phyloP scores from a whole-genome alignment of 768 basidiomycete genomes.

The Butyriboletus loyo region DNA sequence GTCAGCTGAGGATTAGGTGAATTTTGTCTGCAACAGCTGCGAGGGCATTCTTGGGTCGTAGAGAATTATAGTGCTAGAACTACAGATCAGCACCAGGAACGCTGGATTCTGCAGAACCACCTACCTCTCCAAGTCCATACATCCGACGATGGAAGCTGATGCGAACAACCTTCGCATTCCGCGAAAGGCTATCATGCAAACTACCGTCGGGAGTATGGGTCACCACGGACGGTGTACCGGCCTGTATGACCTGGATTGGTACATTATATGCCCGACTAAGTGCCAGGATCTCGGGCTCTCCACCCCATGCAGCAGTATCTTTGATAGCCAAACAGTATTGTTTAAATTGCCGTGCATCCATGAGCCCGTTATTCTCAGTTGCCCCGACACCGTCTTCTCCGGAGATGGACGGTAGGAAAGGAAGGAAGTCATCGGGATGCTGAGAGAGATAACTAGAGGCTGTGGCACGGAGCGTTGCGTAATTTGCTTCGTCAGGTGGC shows the following conservation, averaged over 20 bases:
- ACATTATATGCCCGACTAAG: conserved; percentile 76
- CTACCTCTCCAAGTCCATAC: conserved; percentile 94
- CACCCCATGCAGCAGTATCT: conserved; percentile 92
- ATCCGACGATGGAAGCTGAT: conserved; percentile 92
- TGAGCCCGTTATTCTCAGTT: conserved; percentile 58
- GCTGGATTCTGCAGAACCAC: conserved; percentile 24
- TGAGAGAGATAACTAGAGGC: conserved; percentile 80
- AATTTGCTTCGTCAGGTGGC: conserved; percentile 54
- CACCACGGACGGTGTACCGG: conserved; percentile 77
- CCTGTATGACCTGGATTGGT: conserved; percentile 90
- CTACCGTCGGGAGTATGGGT: conserved; percentile 61
- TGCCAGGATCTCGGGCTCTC: conserved; percentile 95
- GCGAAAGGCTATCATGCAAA: conserved; percentile 22
- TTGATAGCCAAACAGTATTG: conserved; percentile 77
- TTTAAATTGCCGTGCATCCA: conserved; percentile 62
- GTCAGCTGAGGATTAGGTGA: conserved; percentile 29
- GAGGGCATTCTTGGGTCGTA: conserved; percentile 52
- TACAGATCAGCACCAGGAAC: conserved; percentile 3
- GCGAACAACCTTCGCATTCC: conserved; percentile 46
- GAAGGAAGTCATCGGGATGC: conserved; percentile 88
- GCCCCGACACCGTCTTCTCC: conserved; percentile 70
- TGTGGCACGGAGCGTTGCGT: conserved; percentile 55
- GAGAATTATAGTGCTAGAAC: conserved; percentile 81
- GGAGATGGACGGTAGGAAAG: conserved; percentile 77
- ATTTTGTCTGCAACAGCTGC: conserved; percentile 30